phyloP scores from a whole-genome alignment of 768 basidiomycete genomes.

The Phylloporus sp. region DNA sequence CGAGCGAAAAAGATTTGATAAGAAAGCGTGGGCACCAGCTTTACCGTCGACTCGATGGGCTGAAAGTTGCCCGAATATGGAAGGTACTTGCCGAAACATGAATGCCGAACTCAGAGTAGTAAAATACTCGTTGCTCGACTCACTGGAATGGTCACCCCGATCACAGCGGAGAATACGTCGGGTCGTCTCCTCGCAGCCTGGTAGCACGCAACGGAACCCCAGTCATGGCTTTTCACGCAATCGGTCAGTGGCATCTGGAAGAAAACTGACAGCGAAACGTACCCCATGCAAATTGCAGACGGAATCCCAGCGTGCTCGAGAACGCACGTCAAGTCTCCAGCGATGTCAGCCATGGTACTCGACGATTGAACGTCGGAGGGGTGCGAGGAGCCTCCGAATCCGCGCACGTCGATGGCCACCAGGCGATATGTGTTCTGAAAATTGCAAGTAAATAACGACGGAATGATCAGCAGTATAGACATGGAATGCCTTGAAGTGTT shows the following conservation, averaged over 20 bases:
- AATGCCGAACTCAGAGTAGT: neutral
- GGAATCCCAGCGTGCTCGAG: constrained; percentile 45
- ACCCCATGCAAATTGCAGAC: constrained; percentile 63
- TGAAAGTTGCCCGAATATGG: constrained; percentile 45
- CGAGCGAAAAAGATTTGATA: constrained; percentile 64
- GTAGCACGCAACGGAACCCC: constrained; percentile 65
- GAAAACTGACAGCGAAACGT: constrained; percentile 5
- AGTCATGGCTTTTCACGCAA: constrained; percentile 53
- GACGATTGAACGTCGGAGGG: constrained; percentile 58
- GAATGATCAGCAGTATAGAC: too few species aligned
- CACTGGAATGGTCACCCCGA: constrained; percentile 60
- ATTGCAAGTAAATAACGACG: neutral
- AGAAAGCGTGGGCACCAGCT: constrained; percentile 45
- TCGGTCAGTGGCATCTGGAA: neutral
- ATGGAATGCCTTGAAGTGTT: constrained; percentile 50
- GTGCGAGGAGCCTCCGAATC: constrained; percentile 65
- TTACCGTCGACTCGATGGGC: constrained; percentile 39
- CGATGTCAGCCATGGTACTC: constrained; percentile 55
- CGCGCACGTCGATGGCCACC: constrained; percentile 59
- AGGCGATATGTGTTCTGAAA: constrained; percentile 55
- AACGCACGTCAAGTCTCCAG: constrained; percentile 59
- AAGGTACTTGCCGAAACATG: constrained; percentile 46
- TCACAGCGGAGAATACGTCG: constrained; percentile 54
- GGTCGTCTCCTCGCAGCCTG: constrained; percentile 66
- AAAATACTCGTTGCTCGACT: constrained; percentile 15